phyloP scores from a whole-genome alignment of 495 filamentous ascomycete species.

The Polyplosphaeria fusca region DNA sequence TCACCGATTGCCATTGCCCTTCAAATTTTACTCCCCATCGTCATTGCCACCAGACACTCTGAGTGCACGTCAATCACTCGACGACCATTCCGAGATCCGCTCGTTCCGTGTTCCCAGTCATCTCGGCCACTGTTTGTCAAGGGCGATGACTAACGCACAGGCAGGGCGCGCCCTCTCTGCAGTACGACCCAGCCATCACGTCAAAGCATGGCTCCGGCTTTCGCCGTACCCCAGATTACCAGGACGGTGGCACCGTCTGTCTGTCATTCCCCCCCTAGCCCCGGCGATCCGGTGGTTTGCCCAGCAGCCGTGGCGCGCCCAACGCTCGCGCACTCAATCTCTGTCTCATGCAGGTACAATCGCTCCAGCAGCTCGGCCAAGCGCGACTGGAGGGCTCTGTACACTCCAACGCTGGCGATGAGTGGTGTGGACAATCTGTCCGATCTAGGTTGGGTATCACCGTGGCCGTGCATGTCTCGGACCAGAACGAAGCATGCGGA shows the following conservation, averaged over 20 bases:
- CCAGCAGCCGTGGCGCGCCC: background rate
- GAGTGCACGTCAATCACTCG: no score
- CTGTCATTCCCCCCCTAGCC: conserved; percentile 1
- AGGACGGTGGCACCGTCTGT: conserved; percentile 1
- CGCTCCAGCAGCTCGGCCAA: conserved; percentile 6
- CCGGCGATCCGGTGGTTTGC: conserved; percentile 2
- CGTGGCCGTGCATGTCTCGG: no score
- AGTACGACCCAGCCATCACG: background rate
- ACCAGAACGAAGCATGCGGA: no score
- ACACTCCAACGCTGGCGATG: no score
- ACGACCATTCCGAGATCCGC: no score
- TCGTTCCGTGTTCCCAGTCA: no score
- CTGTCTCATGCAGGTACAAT: conserved; percentile 18
- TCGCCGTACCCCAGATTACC: conserved; percentile 19
- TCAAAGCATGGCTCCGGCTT: background rate
- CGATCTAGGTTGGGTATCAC: no score
- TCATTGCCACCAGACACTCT: no score
- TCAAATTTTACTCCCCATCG: no score
- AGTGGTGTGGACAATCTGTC: no score
- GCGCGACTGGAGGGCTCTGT: background rate
- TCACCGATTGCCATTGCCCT: no score
- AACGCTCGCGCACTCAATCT: conserved; percentile 1
- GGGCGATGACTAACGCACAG: conserved; percentile 10
- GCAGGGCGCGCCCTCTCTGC: background rate
- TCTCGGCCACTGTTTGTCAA: no score